phyloP scores from a whole-genome alignment of 208 protist genomes.

The Leishmania amazonensis region DNA sequence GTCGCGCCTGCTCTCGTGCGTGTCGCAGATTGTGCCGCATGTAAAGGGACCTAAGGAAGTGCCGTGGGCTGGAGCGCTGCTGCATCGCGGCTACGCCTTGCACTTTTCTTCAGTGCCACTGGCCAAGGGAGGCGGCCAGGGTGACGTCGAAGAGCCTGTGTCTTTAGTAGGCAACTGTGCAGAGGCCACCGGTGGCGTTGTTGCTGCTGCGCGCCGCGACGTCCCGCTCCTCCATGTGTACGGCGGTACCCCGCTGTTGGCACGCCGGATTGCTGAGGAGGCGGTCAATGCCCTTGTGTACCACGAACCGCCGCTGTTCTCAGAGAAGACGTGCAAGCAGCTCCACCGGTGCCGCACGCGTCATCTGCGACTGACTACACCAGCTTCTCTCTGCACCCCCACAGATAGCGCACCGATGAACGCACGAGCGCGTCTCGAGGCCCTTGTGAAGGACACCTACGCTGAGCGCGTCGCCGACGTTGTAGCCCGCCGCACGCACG shows the following conservation, averaged over 20 bases:
- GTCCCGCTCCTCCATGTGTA: slow-evolving; percentile 69
- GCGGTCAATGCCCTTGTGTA: slow-evolving; percentile 51
- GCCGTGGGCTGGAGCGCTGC: slow-evolving; percentile 48
- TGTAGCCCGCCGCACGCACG: slow-evolving; percentile 61
- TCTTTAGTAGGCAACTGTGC: neutral
- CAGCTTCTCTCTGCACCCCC: slow-evolving; percentile 10
- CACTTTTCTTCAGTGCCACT: slow-evolving; percentile 28
- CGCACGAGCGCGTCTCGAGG: slow-evolving; percentile 19
- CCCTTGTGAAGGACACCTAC: slow-evolving; percentile 50
- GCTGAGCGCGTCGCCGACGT: slow-evolving; percentile 74
- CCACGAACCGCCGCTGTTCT: slow-evolving; percentile 26
- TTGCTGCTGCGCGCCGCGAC: neutral
- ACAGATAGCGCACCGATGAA: neutral
- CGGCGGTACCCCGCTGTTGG: slow-evolving; percentile 57
- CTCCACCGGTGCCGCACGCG: slow-evolving; percentile 40
- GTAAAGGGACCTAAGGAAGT: slow-evolving; percentile 36
- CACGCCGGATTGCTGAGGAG: slow-evolving; percentile 63
- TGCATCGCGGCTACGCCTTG: slow-evolving; percentile 59
- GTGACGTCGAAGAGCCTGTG: neutral
- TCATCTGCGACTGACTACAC: slow-evolving; percentile 30
- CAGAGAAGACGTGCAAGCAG: neutral
- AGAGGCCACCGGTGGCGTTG: neutral
- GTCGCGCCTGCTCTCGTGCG: slow-evolving; percentile 58
- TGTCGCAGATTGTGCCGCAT: slow-evolving; percentile 54
- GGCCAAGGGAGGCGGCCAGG: neutral